Percentiles rank a stretch among this genome's conserved stretches.
phyloP scores from a whole-genome alignment of 306 rosid species.

The Ormosia emarginata region DNA sequence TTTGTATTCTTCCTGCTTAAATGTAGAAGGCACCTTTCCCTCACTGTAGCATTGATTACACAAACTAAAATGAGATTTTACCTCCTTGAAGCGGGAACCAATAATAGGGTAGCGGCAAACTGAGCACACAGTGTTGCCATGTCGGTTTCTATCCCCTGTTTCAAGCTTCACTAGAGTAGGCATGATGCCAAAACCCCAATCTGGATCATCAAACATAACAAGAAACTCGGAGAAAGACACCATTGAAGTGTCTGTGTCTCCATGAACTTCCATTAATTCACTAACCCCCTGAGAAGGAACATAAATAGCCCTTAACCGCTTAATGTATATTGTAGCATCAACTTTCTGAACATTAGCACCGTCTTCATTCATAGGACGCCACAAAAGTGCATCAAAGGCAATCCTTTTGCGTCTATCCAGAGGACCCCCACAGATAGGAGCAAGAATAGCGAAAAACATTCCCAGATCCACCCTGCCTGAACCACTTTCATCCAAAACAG shows the following conservation, averaged over 20 bases:
- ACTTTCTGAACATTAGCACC: conserved; percentile 58
- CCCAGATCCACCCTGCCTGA: conserved; percentile 94
- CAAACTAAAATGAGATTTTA: conserved; percentile 76
- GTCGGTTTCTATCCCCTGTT: conserved; percentile 86
- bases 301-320: conserved; percentile 74
- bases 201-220: conserved; percentile 80
- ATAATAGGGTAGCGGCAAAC: conserved; percentile 89
- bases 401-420: conserved; percentile 81
- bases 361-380: conserved; percentile 93
- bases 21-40: conserved; percentile 93
- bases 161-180: conserved; percentile 82
- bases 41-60: conserved; percentile 97
- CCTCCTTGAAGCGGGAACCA: conserved; percentile 91
- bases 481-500: conserved; percentile 73
- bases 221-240: conserved; percentile 81
- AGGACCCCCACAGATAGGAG: conserved; percentile 86
- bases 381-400: conserved; percentile 86
- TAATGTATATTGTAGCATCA: conserved; percentile 68
- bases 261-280: conserved; percentile 78
- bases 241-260: conserved; percentile 63
- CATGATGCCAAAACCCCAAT: conserved; percentile 98
- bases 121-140: conserved; percentile 69
- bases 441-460: conserved; percentile 81
- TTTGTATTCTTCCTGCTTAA: conserved; percentile 88
- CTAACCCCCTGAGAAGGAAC: conserved; percentile 67